Base-by-base conservation (phyloP, 768 basidiomycete species). In the Lentinula lateritia region DNA sequence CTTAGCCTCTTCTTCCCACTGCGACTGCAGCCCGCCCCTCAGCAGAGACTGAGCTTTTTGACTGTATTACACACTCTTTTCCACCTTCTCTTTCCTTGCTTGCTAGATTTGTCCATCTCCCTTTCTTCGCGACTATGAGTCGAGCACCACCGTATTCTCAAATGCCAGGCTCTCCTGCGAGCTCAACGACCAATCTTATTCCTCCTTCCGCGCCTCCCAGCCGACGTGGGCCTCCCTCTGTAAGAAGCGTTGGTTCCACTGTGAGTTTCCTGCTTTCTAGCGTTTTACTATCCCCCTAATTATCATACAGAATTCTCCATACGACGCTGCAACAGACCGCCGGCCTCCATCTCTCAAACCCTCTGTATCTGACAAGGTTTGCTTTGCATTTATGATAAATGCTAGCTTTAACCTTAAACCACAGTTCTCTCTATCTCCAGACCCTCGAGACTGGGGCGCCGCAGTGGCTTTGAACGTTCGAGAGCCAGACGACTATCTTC, bases 401-500 rank as follows among this genome's bases (percentile, higher is more conserved):
- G 6, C 23, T 7, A 41, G 12, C 52, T 28, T 15, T n/a, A 41
- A 60, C 6, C 15, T 13, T 10, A 34, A 6, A 41, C n/a, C 15
- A 7, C 20, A 63, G 62, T 63, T 59, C 50, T 63, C 62, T 16
- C 52, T 63, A 23, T 41, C 58, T 45, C 43, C 57, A 16, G 62
- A 63, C 53, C 58, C 58, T 34, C 35, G 42, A 23, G 50, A 41
- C 13, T 63, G 62, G 62, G 62, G 62, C 36, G 41, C 50, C 7
- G 52, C 28, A 41, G 48, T 63, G 8, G 41, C 43, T 0, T 53
- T 36, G 6, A 38, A 46, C 42, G 42, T 53, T 28, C 28, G 38
- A 9, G 87, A 89, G 59, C 76, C 80, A 0, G 87, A 89, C 63
- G 88, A 89, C 66, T 72, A 78, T 54, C 76, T 89, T 2, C 88